Conservation (phyloP, 1,284 basidiomycete species). For the Ceratobasidium sp. region DNA sequence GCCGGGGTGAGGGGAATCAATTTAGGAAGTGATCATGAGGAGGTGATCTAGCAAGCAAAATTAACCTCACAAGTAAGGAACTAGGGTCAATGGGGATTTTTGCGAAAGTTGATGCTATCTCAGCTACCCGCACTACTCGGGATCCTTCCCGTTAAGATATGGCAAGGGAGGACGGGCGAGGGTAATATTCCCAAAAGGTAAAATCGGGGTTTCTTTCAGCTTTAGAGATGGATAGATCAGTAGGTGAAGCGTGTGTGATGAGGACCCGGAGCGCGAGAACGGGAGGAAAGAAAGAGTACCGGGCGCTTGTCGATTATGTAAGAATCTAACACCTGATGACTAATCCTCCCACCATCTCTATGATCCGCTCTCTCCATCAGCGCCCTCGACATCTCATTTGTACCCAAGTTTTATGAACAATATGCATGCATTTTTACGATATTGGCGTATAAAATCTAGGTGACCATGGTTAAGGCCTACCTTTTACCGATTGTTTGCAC, state of each 20-base stretch:
- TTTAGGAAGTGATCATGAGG: constrained; percentile 38
- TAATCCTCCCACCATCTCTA: too few species aligned
- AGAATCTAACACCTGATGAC: too few species aligned
- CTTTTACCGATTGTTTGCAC: too few species aligned
- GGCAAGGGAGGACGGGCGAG: constrained; percentile 55
- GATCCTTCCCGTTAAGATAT: constrained; percentile 63
- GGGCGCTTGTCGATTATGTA: too few species aligned
- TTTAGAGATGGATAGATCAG: constrained; percentile 57
- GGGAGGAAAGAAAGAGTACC: constrained; percentile 66
- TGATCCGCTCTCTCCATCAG: too few species aligned
- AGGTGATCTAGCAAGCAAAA: constrained; percentile 21
- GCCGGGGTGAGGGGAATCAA: constrained; percentile 27
- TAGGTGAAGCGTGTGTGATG: constrained; percentile 56
- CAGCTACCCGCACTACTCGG: constrained; percentile 56
- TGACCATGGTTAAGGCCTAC: too few species aligned
- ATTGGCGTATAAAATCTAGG: too few species aligned
- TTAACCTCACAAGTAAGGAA: too few species aligned
- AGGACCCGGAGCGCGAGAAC: constrained; percentile 73
- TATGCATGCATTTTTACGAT: too few species aligned
- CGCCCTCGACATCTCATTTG: too few species aligned
- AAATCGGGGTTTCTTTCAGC: constrained; percentile 65
- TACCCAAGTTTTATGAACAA: too few species aligned
- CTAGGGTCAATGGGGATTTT: too few species aligned
- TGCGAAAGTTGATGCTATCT: constrained; percentile 43
- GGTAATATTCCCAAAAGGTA: constrained; percentile 63